Conservation (phyloP, 306 rosid genomes). For the Ormosia emarginata region DNA sequence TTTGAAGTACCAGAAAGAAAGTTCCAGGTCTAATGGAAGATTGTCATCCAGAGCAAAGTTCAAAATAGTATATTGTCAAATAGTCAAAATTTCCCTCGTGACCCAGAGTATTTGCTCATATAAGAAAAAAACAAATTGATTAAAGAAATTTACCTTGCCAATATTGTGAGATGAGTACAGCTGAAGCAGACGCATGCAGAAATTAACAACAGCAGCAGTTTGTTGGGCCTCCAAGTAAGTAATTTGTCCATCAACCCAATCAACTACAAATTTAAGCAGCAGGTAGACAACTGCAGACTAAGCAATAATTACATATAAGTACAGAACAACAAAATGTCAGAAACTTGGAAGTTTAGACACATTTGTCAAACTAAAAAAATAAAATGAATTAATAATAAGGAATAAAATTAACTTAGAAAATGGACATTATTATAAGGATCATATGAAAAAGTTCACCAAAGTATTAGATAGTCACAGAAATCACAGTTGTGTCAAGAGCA, state of each 20-base stretch:
- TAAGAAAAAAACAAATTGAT: not conserved
- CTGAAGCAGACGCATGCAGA: slow-evolving; percentile 91
- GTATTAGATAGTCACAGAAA: not conserved
- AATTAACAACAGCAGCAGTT: slow-evolving; percentile 68
- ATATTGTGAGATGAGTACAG: slow-evolving; percentile 88
- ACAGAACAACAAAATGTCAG: slow-evolving; percentile 14
- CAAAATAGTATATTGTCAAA: not conserved
- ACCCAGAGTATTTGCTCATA: not conserved
- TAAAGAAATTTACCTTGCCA: slow-evolving; percentile 70
- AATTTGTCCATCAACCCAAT: slow-evolving; percentile 97
- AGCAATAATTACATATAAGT: slow-evolving; percentile 33
- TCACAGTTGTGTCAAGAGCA: slow-evolving; percentile 11
- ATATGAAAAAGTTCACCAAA: not conserved
- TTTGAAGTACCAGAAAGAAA: slow-evolving; percentile 1
- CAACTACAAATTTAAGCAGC: slow-evolving; percentile 89
- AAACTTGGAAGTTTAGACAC: slow-evolving; percentile 1
- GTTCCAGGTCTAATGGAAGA: not conserved
- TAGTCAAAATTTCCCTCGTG: not conserved
- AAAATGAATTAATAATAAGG: not conserved
- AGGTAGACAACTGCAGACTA: slow-evolving; percentile 95
- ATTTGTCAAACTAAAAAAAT: slow-evolving; percentile 10
- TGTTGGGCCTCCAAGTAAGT: slow-evolving; percentile 78
- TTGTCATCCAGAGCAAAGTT: slow-evolving; percentile 1
- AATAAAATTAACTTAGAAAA: not conserved
- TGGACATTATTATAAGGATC: not conserved